Base-by-base conservation (phyloP, 2,329 filamentous ascomycete genomes). In the Aspergillus piperis region DNA sequence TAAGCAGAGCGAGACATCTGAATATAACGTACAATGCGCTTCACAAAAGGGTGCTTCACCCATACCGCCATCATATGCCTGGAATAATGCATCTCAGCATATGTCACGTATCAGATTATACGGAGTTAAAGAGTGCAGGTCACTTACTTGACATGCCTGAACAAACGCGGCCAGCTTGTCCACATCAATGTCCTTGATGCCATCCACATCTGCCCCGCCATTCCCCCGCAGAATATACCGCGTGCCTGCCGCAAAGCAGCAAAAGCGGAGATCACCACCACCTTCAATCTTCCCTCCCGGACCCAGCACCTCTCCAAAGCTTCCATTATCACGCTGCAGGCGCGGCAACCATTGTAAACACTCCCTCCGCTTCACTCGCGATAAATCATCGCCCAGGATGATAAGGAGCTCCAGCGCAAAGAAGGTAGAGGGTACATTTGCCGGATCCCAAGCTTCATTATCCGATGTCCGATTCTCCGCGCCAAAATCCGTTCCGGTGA, bases 11-110 rank as follows among this genome's bases (percentile, higher is more conserved):
- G 49, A 47, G 57, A 48, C 38, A 52, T 27, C 39, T 21, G 19
- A 8, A 52, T 57, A 50, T 61, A 59, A 66, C 83, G 52, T 81
- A 91, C 89, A 90, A 71, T 97, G 92, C 36, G 92, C 89, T 78
- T 97, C 93, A 61, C 92, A 88, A 62, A 87, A 87, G 0, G 88
- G 87, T 38, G 86, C 87, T 73, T 96, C 91, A 2, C 88, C 88
- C 64, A 96, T 87, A 5, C 93, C 93, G 4, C 92, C 91, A 67
- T 96, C 92, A 71, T 93, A 96, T 0, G 88, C 88, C 87, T 92
- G 25, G 50, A 59, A 27, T 11, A 50, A 13, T 6, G 59, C 4
- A 25, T 62, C 47, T 73, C 70, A 73, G 73, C 73, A 68, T 59
- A 68, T 62, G 32, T 41, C 23, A 56, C 11, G 23, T 19, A 7